These are phyloP conservation scores for Microbotryum lychnidis-dioicae DNA, from an alignment of 1,284 basidiomycete species.

Conservation along the genomic window DNA sequence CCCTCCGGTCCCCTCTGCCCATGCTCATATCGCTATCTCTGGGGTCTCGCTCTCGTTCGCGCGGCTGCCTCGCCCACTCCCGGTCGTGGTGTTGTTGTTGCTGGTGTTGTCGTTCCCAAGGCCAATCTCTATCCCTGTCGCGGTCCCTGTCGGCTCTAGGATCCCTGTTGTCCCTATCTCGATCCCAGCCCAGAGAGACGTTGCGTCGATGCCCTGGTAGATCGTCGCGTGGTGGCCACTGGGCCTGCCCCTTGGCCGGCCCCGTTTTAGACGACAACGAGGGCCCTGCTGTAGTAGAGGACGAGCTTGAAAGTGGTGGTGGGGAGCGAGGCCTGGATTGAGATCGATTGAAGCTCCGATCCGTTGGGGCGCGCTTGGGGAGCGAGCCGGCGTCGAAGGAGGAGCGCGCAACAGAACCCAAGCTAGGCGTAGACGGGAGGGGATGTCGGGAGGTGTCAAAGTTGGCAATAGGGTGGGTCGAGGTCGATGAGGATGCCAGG, in stretches of 20 bases:
- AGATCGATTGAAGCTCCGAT: conserved; percentile 37
- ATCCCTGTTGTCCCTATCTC: conserved; percentile 20
- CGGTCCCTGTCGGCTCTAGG: conserved; percentile 13
- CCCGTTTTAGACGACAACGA: neutral
- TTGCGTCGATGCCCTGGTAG: conserved; percentile 12
- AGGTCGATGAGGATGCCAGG: no score
- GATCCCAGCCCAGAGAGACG: conserved; percentile 4
- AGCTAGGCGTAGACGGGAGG: no score
- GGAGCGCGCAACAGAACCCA: no score
- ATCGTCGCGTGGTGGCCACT: neutral
- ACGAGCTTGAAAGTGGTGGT: no score
- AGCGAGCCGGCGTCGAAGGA: no score
- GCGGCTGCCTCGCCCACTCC: neutral
- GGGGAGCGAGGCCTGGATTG: no score
- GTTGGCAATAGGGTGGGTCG: no score
- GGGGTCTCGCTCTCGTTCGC: neutral
- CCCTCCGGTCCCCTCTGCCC: neutral
- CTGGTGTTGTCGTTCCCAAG: neutral
- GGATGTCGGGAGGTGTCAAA: no score
- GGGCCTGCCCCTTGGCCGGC: neutral
- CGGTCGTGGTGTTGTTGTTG: no score
- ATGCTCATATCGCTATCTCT: neutral
- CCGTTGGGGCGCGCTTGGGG: conserved; percentile 8
- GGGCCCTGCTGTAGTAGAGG: neutral
- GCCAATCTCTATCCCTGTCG: neutral